These are phyloP conservation scores for Pestalotiopsis sp. DNA, from an alignment of 2,329 filamentous ascomycete genomes.

Conservation along the genomic window DNA sequence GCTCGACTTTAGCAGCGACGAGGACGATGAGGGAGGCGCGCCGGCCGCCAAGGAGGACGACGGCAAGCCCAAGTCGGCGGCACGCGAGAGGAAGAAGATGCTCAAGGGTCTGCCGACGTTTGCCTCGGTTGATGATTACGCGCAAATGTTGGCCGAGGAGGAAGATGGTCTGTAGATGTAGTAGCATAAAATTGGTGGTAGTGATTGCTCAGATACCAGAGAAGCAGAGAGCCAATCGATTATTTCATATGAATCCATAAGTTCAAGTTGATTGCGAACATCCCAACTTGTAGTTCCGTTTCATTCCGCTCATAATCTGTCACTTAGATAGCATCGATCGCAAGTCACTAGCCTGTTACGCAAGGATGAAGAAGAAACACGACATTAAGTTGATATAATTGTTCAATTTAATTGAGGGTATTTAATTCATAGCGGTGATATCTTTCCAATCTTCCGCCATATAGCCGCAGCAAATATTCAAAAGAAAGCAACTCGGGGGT, in stretches of 20 bases:
- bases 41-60: conserved; percentile 41
- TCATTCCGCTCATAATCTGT: too few species aligned
- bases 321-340: too few species aligned
- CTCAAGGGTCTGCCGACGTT: conserved; percentile 90
- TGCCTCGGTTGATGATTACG: conserved; percentile 92
- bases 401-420: too few species aligned
- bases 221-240: neutral
- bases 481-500: neutral
- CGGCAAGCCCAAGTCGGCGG: conserved; percentile 37
- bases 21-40: conserved; percentile 40
- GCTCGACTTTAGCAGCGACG: conserved; percentile 38
- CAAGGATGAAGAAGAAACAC: too few species aligned
- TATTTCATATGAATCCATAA: neutral
- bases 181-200: neutral
- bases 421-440: neutral
- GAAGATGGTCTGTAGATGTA: conserved; percentile 47
- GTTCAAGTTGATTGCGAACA: too few species aligned
- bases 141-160: conserved; percentile 76
- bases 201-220: neutral
- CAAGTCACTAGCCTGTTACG: too few species aligned
- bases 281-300: too few species aligned
- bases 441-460: neutral
- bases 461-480: neutral
- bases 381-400: too few species aligned
- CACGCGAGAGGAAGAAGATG: conserved; percentile 73